phyloP scores from a whole-genome alignment of 495 filamentous ascomycete species.

The Paragyromitra xinjiangensis region DNA sequence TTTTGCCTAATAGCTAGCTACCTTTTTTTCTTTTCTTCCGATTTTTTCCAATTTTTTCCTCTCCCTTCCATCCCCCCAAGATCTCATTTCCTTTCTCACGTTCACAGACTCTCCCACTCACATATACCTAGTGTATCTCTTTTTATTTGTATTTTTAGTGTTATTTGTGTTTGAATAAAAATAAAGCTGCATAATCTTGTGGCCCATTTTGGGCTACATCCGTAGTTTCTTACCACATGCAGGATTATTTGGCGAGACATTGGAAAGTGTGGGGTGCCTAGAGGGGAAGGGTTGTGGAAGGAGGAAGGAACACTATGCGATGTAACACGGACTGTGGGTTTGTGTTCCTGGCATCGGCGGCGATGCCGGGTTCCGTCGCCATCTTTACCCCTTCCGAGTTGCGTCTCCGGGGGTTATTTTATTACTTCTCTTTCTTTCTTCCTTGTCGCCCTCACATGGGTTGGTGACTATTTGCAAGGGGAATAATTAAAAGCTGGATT shows the following conservation, averaged over 20 bases:
- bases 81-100: too few species aligned
- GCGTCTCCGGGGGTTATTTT: conserved; percentile 5
- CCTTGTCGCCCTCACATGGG: not conserved
- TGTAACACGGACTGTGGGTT: not conserved
- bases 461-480: not conserved
- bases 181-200: not conserved
- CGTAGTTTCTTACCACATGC: not conserved
- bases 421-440: not conserved
- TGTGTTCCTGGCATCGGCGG: conserved; percentile 27
- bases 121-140: too few species aligned
- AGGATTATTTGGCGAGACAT: not conserved
- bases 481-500: not conserved
- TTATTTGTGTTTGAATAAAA: too few species aligned
- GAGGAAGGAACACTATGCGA: not conserved
- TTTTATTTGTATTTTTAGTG: too few species aligned
- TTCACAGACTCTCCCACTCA: too few species aligned
- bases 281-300: conserved; percentile 11
- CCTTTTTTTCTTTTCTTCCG: too few species aligned
- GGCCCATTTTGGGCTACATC: not conserved
- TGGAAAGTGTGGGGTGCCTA: not conserved
- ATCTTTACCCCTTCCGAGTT: conserved; percentile 21
- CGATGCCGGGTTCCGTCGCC: conserved; percentile 34
- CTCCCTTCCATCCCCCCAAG: too few species aligned
- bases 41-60: too few species aligned
- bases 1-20: too few species aligned